Evolutionary conservation across 2,329 filamentous ascomycete genomes (phyloP), one percentile per base, ranked within the genome.

Genomic region (Claviceps sp.): DNA sequence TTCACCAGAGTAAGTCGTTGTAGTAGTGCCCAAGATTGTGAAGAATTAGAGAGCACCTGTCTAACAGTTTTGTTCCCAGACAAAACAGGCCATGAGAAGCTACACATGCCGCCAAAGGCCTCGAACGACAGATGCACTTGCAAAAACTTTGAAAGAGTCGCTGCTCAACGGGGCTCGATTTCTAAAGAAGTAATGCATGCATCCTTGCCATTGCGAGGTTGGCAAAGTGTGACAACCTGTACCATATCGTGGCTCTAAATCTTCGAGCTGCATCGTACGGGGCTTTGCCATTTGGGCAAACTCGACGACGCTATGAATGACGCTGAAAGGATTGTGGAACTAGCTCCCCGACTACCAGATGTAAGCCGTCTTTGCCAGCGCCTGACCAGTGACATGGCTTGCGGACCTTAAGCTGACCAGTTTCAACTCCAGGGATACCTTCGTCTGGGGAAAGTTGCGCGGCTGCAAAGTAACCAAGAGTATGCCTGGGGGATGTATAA

Each of bases 251-350:
- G 52, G 69, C 70, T 2, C 59, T 73, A 10, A 69, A 71, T 57
- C 68, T 70, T 51, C 62, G 70, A 4, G 68, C 68, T 17, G 69
- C 68, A 2, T 67, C 67, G 0, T 70, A 69, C 51, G 68, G 71
- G 52, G 64, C 64, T 26, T 58, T n/a, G n/a, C n/a, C n/a, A n/a
- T n/a, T n/a, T 72, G 42, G 58, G 60, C 7, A 64, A 70, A 51
- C 59, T 71, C 2, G 64, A 62, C 5, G 64, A 66, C 24, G 70
- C 70, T 14, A 63, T 59, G 53, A 62, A 56, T 39, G 70, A 72
- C 52, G 70, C 70, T 8, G 67, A 69, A 57, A 72, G 70, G 68
- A 65, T 73, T 22, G 55, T 73, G 17, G 68, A 72, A 52, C 62
- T 73, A 43, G 67, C 70, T 5, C 70, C 70, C 19, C 60, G 63